Base-by-base conservation (phyloP, 2,329 filamentous ascomycete genomes). In the Aspergillus puulaauensis region DNA sequence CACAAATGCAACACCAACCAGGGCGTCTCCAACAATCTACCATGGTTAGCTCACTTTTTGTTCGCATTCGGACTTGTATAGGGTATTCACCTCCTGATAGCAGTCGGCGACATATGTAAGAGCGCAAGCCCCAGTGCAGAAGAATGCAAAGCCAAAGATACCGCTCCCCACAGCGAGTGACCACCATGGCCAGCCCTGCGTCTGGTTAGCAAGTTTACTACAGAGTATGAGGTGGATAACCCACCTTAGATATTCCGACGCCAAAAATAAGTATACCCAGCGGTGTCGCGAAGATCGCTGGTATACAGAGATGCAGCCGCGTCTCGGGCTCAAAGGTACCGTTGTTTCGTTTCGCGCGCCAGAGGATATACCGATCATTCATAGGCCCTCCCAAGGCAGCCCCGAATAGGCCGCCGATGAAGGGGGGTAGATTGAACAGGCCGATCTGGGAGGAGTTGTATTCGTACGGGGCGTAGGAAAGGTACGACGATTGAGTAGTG, bases 251-350 rank as follows among this genome's bases (percentile, higher is more conserved):
- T 7, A 54, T 14, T 3, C 52, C 52, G 49, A 54, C 23, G 1
- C 59, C 68, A 60, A 61, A 72, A 65, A 57, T 68, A 66, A 52
- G 64, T 64, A 56, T 8, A 31, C 68, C 66, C 2, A 62, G 61
- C 1, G 65, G 64, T 2, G 64, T 65, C 19, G 66, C 44, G 1
- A 56, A 14, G 9, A 47, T 44, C 14, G 53, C 45, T 3, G 54
- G 46, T 7, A 60, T 21, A 3, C 23, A 7, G 1, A 69, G 44
- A 71, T 73, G 77, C 6, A 81, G 69, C 5, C 78, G 69, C 66
- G 76, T 77, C 58, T 81, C 78, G 0, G 78, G 78, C 48, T 81
- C 78, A 51, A 74, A 77, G 4, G 77, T 68, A 1, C 77, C 78
- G 2, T 66, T 63, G 48, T 77, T 77, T 12, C 73, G 64, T 33